Base-by-base conservation (phyloP, 2,329 filamentous ascomycete species). In the Graphilbum fragrans region DNA sequence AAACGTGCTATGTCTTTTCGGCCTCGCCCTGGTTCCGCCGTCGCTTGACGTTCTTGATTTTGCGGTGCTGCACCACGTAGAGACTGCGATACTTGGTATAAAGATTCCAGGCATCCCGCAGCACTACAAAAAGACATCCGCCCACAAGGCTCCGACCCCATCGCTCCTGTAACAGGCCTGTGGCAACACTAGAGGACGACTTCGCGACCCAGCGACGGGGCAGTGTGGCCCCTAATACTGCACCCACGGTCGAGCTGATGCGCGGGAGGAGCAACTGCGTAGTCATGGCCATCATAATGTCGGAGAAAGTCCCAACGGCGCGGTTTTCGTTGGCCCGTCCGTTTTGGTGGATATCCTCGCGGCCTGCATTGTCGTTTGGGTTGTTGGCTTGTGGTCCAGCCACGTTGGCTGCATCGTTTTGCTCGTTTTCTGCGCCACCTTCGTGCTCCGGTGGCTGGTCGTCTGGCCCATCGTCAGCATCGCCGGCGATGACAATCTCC, bases 71-170 rank as follows among this genome's bases (percentile, higher is more conserved):
- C 52, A 72, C 69, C 27, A 74, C 67, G 50, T 72, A 66, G 12
- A 74, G 76, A 46, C 67, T 69, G 46, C 74, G 66, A 56, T 77
- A 78, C 60, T 81, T 82, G 49, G 70, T 67, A 53, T 79, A 82
- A 20, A 83, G 58, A 43, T 65, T 63, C 39, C 80, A 62, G 3
- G 65, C 66, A 51, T 83, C 78, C 58, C 90, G 92, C 40, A 94
- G 59, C 10, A 94, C 79, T 16, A 96, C 80, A 53, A 90, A 94
- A 18, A 94, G 62, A 55, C 86, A 92, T 0, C 92, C 92, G 2
- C 92, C 92, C 1, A 92, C 72, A 3, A 98, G 67, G 53, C 85
- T 95, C 42, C 92, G 72, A 1, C 87, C 92, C 86, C 92, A 96
- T 44, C 80, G 77, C 50, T 83, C 76, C 54, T 92, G 84, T 25